Conservation (phyloP, 352 stramenopile genomes). For the Peronospora destructor region DNA sequence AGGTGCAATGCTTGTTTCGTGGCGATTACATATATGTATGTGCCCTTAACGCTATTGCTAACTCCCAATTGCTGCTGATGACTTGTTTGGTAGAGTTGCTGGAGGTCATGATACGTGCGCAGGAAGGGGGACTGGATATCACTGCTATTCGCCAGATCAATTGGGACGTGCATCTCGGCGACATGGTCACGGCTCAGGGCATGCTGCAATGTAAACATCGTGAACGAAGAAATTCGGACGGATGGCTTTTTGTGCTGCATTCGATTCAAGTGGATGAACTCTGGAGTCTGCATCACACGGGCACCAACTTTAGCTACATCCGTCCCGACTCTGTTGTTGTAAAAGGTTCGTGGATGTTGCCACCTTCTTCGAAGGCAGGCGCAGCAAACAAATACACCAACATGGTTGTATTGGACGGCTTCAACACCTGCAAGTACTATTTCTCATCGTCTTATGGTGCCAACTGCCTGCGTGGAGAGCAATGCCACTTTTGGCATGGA, state of each 20-base stretch:
- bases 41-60: neutral
- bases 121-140: constrained; percentile 47
- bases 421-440: constrained; percentile 84
- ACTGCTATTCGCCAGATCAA: constrained; percentile 66
- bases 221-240: constrained; percentile 17
- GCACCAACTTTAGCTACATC: constrained; percentile 53
- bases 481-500: constrained; percentile 82
- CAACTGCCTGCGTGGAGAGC: constrained; percentile 58
- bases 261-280: constrained; percentile 45
- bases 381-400: constrained; percentile 71
- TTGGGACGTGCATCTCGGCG: constrained; percentile 73
- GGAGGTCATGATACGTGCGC: constrained; percentile 77
- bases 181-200: constrained; percentile 43
- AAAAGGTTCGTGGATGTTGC: constrained; percentile 41
- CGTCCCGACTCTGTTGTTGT: constrained; percentile 9
- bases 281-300: constrained; percentile 47
- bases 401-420: constrained; percentile 69
- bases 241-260: constrained; percentile 49
- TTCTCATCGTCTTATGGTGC: constrained; percentile 55
- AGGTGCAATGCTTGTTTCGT: constrained; percentile 21
- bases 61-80: neutral
- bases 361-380: constrained; percentile 43
- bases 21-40: neutral
- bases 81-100: constrained; percentile 40
- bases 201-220: constrained; percentile 37